Percentiles rank a stretch among this genome's conserved stretches.
These are phyloP conservation scores for Scheffersomyces insectosa DNA, from an alignment of 1,139 yeast species.

Conservation along the genomic window DNA sequence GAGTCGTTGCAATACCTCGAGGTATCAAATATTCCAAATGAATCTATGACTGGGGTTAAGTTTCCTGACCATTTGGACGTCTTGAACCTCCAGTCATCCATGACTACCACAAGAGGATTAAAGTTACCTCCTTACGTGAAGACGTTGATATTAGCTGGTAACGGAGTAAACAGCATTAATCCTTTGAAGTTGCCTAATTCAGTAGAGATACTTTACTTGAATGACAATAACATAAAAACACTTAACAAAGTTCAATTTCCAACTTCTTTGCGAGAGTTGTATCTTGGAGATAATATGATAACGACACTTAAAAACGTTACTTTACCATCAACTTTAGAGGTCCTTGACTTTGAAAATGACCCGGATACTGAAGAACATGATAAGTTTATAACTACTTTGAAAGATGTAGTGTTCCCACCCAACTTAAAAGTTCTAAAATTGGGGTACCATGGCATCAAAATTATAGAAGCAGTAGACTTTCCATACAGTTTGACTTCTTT, in stretches of 20 bases:
- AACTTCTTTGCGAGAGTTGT: slow-evolving; percentile 32
- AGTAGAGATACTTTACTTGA: slow-evolving; percentile 38
- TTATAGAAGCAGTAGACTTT: slow-evolving; percentile 42
- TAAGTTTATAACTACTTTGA: slow-evolving; percentile 43
- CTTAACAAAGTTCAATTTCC: slow-evolving; percentile 48
- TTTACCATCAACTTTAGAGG: slow-evolving; percentile 40
- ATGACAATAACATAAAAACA: slow-evolving; percentile 46
- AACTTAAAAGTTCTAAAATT: slow-evolving; percentile 36
- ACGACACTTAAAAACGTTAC: slow-evolving; percentile 48
- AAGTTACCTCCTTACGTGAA: slow-evolving; percentile 37
- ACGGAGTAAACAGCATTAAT: slow-evolving; percentile 49
- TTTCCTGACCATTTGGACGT: slow-evolving; percentile 43
- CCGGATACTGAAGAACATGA: slow-evolving; percentile 44
- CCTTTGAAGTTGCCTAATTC: slow-evolving; percentile 47
- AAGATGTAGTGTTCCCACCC: slow-evolving; percentile 44
- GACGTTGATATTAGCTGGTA: slow-evolving; percentile 36
- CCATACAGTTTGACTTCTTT: slow-evolving; percentile 34
- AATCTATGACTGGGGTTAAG: slow-evolving; percentile 49
- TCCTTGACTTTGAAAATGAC: slow-evolving; percentile 45
- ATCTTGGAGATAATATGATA: slow-evolving; percentile 44
- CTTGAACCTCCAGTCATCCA: slow-evolving; percentile 45
- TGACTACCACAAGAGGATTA: slow-evolving; percentile 49
- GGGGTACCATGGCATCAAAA: slow-evolving; percentile 43
- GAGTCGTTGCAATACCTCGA: slow-evolving; percentile 38
- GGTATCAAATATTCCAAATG: slow-evolving; percentile 46